A percentile compares a stretch with the other conserved stretches of the same genome.
These are phyloP conservation scores for Passiflora organensis DNA, from an alignment of 345 rosid species.

Conservation along the genomic window DNA sequence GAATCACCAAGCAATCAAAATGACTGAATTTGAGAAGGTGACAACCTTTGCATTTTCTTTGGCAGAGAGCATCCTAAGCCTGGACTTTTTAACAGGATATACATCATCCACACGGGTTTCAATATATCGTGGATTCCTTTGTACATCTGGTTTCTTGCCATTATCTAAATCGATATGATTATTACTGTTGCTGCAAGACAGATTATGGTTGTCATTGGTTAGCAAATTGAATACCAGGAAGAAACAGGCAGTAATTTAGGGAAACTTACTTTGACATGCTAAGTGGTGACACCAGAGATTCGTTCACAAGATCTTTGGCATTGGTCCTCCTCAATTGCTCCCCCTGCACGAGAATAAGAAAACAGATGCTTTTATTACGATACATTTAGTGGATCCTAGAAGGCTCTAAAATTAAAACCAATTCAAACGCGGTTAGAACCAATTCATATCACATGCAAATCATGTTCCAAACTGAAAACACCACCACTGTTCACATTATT, in stretches of 20 bases:
- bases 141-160: conserved; percentile 47
- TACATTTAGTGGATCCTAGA: not conserved
- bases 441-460: no score
- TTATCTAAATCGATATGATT: conserved; percentile 29
- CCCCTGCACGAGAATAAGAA: conserved; percentile 39
- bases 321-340: conserved; percentile 67
- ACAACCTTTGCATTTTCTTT: conserved; percentile 73
- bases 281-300: conserved; percentile 37
- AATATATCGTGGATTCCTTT: conserved; percentile 54
- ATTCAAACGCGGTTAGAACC: not conserved
- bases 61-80: conserved; percentile 41
- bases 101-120: conserved; percentile 69
- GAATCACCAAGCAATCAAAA: not conserved
- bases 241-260: not conserved
- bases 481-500: no score
- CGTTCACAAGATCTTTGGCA: conserved; percentile 46
- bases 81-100: conserved; percentile 71
- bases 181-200: conserved; percentile 12
- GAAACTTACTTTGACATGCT: conserved; percentile 40
- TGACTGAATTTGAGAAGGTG: not conserved
- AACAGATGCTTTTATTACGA: not conserved
- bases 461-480: no score
- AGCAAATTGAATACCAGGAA: not conserved
- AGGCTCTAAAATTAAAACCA: not conserved
- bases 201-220: conserved; percentile 10